Evolutionary conservation across 495 filamentous ascomycete genomes (phyloP), one percentile per base, ranked within the genome.

Genomic region (Trichocladium uniseriatum): DNA sequence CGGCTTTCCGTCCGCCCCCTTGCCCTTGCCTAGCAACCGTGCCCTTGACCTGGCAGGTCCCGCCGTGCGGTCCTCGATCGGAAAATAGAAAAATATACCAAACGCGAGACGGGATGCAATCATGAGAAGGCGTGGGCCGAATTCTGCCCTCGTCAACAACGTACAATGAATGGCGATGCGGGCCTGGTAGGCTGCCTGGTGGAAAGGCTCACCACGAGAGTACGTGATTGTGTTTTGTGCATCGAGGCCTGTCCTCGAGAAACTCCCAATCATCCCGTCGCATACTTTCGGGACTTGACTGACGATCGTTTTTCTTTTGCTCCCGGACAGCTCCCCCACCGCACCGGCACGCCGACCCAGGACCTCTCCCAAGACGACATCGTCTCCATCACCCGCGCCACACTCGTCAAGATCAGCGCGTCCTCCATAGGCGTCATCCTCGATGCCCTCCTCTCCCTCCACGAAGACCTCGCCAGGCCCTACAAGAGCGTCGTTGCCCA

Each of bases 161-260:
- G 50, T 34, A 61, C 59, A 58, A 82, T 83, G 79, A 81, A 76
- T 64, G 72, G 75, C 61, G 79, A 82, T 68, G 73, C 72, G 45
- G 76, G 71, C 64, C 66, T 82, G 61, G 78, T 83, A 52, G 72
- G 76, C 65, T 77, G 76, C 61, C 67, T 83, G 55, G 75, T 83
- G 57, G 80, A 82, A 65, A 74, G 79, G 63, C 71, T 83, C 49
- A 75, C 73, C 38, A 76, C 78, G 55, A 73, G 78, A 72, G 80
- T 82, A 75, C 57, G 60, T 59, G 18, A 6, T 52, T 34, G 32
- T 11, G 3, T 10, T 32, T 11, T 5, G 31, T 10, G 31, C 31
- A 10, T 10, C 9, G 9, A 10, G 31, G 13, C 31, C 31, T 48
- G 24, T 9, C 31, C 31, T n/a, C n/a, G 5, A 32, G 31, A 10